These are phyloP conservation scores for Ganoderma leucocontextum DNA, from an alignment of 1,284 basidiomycete genomes.

Conservation along the genomic window DNA sequence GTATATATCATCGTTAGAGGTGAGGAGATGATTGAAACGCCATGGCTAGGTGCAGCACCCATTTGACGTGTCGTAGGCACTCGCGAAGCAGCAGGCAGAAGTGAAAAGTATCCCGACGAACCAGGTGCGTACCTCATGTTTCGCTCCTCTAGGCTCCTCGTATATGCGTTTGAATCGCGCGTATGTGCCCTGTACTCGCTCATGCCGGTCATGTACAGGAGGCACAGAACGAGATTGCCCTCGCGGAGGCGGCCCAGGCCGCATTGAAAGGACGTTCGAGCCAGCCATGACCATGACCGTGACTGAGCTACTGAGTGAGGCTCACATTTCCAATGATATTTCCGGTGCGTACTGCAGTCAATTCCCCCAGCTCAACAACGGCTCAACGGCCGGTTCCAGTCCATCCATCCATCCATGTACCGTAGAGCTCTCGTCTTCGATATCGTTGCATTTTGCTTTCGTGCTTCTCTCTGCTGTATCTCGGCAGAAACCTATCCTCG, in stretches of 20 bases:
- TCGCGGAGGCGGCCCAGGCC: constrained; percentile 35
- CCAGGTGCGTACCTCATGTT: neutral
- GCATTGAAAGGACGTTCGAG: constrained; percentile 26
- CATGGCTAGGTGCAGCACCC: neutral
- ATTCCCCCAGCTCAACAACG: neutral
- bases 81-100: constrained; percentile 11
- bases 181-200: neutral
- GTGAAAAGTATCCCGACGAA: neutral
- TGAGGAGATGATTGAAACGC: neutral
- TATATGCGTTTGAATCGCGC: neutral
- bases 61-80: constrained; percentile 15
- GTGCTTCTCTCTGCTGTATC: neutral
- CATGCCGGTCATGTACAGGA: constrained; percentile 19
- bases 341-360: neutral
- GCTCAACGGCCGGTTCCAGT: neutral
- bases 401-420: neutral
- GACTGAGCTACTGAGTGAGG: neutral
- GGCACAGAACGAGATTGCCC: constrained; percentile 32
- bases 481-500: neutral
- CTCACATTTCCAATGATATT: neutral
- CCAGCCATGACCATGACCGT: constrained; percentile 4
- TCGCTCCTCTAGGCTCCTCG: too few species aligned
- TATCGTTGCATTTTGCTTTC: constrained; percentile 1
- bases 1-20: neutral
- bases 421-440: neutral